Evolutionary conservation across 108 stramenopile genomes (phyloP), one percentile per base, ranked within the genome.

Genomic region (Fragilaria crotonensis): DNA sequence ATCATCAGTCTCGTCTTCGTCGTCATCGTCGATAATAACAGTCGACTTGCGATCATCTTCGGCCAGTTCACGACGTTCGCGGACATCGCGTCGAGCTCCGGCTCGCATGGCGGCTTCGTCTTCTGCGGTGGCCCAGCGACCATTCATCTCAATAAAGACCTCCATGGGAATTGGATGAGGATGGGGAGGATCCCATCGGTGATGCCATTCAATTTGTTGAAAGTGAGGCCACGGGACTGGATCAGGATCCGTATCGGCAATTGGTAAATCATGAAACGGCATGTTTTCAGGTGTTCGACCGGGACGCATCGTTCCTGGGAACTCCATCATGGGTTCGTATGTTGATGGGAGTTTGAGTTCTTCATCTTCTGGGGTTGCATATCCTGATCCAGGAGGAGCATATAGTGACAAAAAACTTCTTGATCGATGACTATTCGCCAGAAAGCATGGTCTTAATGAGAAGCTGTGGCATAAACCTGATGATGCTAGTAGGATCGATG

Each of bases 221-320:
- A 93, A 89, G 60, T 93, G 87, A 17, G 91, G 91, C 91, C 91
- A 93, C 18, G 91, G 91, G 22, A 93, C 81, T 19, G 85, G 87
- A 65, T 89, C 77, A n/a, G 87, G 85, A 59, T 93, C 91, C 49
- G 63, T 52, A 27, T 87, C 66, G 9, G 50, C 81, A 44, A 93
- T 71, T 1, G 91, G 91, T 19, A 93, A 72, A 68, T 89, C 84
- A 48, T 85, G 81, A 67, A 80, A 89, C 25, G 90, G 90, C 74
- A 83, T 80, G 56, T 89, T 89, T 58, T 88, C 85, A 0, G 85
- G 85, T 1, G 87, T 89, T 0, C 79, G 73, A 9, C 91, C 91
- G 5, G 91, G 91, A 19, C 91, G 78, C 91, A 93, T 89, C 26
- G 91, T 93, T 36, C 91, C 91, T n/a, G 91, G 91, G 72, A 84